These are phyloP conservation scores for Waltiozyma solani DNA, from an alignment of 1,139 yeast species.

Conservation along the genomic window DNA sequence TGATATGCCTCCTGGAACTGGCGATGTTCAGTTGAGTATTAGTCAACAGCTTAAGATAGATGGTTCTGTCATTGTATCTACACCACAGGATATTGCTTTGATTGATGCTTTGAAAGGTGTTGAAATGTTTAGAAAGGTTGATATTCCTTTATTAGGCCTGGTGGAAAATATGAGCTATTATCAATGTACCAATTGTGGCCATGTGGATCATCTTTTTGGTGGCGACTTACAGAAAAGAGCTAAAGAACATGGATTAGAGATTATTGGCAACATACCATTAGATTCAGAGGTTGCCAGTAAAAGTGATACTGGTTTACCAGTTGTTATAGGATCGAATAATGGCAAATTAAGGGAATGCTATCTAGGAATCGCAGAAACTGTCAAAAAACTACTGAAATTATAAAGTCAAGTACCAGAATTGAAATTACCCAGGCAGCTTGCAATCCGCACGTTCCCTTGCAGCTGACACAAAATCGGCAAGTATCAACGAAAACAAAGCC, in stretches of 20 bases:
- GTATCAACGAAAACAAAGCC: too few relatives aligned
- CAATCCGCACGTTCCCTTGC: too few relatives aligned
- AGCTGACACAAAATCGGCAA: too few relatives aligned
- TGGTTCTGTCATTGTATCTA: constrained; percentile 76
- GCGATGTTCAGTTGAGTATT: constrained; percentile 76
- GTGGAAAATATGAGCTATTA: constrained; percentile 81
- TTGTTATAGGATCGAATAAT: constrained; percentile 39
- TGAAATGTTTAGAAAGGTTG: constrained; percentile 64
- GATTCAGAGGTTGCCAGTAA: constrained; percentile 49
- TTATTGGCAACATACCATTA: constrained; percentile 62
- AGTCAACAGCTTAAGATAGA: constrained; percentile 69
- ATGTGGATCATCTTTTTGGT: constrained; percentile 71
- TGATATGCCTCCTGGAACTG: constrained; percentile 92
- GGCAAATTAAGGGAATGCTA: constrained; percentile 30
- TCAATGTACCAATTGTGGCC: constrained; percentile 66
- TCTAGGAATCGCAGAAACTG: constrained; percentile 32
- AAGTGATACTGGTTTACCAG: constrained; percentile 59
- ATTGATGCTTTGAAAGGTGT: constrained; percentile 79
- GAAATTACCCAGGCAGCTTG: too few relatives aligned
- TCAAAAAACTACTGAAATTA: constrained; percentile 7
- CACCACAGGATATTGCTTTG: constrained; percentile 82
- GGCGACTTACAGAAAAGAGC: constrained; percentile 55
- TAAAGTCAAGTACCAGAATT: too few relatives aligned
- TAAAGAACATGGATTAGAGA: constrained; percentile 33
- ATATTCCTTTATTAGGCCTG: constrained; percentile 67